Percentiles rank a stretch among this genome's conserved stretches.
Conservation (phyloP, 305 asterid species). For the Caryopteris hybrid region DNA sequence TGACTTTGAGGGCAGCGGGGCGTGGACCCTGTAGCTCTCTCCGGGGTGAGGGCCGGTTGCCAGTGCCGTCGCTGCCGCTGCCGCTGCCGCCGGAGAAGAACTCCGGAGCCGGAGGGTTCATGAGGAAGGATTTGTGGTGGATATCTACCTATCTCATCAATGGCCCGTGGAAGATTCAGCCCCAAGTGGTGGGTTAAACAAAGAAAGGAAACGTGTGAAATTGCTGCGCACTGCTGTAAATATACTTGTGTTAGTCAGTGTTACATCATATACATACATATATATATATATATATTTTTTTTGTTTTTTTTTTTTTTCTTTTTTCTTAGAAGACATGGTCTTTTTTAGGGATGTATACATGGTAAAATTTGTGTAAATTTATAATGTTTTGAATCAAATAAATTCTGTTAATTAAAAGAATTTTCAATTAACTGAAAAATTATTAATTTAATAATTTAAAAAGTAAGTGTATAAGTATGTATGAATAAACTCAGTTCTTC, state of each 20-base stretch:
- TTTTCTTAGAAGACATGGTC: no score
- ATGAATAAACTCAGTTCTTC: no score
- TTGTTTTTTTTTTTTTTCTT: no score
- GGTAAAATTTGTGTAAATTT: no score
- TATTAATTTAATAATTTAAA: no score
- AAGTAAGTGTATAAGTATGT: no score
- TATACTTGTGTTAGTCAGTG: not conserved
- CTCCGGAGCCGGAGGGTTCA: conserved; percentile 62
- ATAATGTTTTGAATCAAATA: no score
- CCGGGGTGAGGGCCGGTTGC: conserved; percentile 58
- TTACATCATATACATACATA: not conserved
- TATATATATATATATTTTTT: no score
- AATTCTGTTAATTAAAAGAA: no score
- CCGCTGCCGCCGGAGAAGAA: conserved; percentile 30
- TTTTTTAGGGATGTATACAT: no score
- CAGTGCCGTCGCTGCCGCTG: conserved; percentile 24
- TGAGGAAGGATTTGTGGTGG: conserved; percentile 20
- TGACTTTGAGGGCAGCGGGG: conserved; percentile 74
- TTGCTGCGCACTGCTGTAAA: not conserved
- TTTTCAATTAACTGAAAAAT: no score
- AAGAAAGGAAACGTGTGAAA: conserved; percentile 16
- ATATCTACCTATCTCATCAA: not conserved
- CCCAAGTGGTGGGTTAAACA: conserved; percentile 11
- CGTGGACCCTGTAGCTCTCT: conserved; percentile 84
- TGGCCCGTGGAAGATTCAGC: conserved; percentile 2